Base-by-base conservation (phyloP, 2,329 filamentous ascomycete genomes). In the Stagonosporopsis chrysanthemi region DNA sequence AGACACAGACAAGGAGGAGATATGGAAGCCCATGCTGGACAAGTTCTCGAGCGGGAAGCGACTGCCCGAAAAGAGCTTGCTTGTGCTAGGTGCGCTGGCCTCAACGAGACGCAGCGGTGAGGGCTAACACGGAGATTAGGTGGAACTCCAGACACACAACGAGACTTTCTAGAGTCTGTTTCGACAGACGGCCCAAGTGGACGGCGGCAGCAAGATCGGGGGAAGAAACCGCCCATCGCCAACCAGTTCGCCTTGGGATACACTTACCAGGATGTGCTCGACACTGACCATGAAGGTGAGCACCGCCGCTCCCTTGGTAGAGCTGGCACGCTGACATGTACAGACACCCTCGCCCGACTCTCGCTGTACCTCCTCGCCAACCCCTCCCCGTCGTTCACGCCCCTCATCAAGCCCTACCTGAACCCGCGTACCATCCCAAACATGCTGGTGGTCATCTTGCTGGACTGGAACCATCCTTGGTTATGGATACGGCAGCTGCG, bases 401-500 rank as follows among this genome's bases (percentile, higher is more conserved):
- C 90, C 29, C 87, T 97, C 52, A 83, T 97, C 59, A 88, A 88
- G 65, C 92, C 93, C 23, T 89, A 97, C 48, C 84, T 97, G 59
- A 96, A 90, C 17, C 88, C 91, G 40, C 86, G 91, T 76, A 89
- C 91, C 6, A 90, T 97, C 72, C 88, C 91, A 28, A 90, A 96
- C 75, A 96, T 91, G 43, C 84, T 96, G 24, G 71, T 98, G 62
- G 90, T 96, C 61, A 88, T 99, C 68, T 81, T 99, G n/a, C 83
- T 99, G 40, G 93, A 97, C 80, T 99, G 95, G 95, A 89, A 90
- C 56, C 88, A 95, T 72, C 95, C 95, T 14, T 97, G 95, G 88
- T 82, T 88, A 61, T 99, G 96, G 92, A 84, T 97, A 72, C 86
- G 91, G 57, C 90, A 97, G 77, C 81, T 99, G 55, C 86, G 91